A percentile compares a stretch with the other conserved stretches of the same genome.
Evolutionary conservation across 1,284 basidiomycete genomes (phyloP).

Genomic region (Cutaneotrichosporon sp.): DNA sequence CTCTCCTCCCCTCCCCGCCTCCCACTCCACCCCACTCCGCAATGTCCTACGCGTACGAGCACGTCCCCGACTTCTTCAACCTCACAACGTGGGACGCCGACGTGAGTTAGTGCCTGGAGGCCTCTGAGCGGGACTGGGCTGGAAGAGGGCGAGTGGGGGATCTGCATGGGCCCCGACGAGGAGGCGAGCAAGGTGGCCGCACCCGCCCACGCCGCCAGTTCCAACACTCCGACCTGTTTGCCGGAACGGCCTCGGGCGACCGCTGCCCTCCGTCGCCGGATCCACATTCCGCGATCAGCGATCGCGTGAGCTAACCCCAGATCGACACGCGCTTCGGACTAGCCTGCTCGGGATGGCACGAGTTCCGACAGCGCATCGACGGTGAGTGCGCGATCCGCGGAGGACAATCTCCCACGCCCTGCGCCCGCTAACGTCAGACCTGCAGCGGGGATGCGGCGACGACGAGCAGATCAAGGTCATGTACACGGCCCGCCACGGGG

Average conservation of each 20-base stretch:
- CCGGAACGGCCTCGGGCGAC: too few species aligned
- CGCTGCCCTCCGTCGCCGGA: too few species aligned
- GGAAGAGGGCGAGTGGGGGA: not conserved
- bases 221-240: too few species aligned
- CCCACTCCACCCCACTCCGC: not conserved
- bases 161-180: too few species aligned
- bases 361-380: conserved; percentile 26
- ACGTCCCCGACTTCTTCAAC: conserved; percentile 32
- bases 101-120: conserved; percentile 24
- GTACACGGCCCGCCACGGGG: conserved; percentile 39
- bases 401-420: not conserved
- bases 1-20: not conserved
- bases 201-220: too few species aligned
- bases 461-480: conserved; percentile 38
- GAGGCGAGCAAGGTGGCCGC: too few species aligned
- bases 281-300: not conserved
- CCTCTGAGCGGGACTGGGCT: not conserved
- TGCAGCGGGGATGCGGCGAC: conserved; percentile 18
- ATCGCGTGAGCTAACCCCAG: conserved; percentile 16
- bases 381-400: too few species aligned
- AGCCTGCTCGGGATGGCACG: conserved; percentile 25
- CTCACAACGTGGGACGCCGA: conserved; percentile 35
- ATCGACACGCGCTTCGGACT: conserved; percentile 36
- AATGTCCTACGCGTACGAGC: conserved; percentile 29
- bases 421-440: conserved; percentile 19